Evolutionary conservation across 2,329 filamentous ascomycete genomes (phyloP).

Genomic region (Trichoderma gracile): DNA sequence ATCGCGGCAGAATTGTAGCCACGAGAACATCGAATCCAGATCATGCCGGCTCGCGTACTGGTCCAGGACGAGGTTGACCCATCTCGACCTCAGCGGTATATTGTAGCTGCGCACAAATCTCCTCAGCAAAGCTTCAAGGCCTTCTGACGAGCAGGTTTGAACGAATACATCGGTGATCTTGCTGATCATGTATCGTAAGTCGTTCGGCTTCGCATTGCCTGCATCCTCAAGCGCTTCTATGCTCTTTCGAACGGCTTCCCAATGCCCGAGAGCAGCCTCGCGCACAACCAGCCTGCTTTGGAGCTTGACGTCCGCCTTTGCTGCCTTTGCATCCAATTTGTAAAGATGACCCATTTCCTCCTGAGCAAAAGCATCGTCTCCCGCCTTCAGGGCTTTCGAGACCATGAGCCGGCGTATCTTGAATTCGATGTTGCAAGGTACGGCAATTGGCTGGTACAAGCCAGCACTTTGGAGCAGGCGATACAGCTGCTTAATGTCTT

Average conservation of each 20-base stretch:
- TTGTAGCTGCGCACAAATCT: constrained; percentile 32
- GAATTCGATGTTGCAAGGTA: constrained; percentile 32
- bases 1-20: constrained; percentile 39
- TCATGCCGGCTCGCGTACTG: constrained; percentile 36
- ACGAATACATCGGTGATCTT: constrained; percentile 41
- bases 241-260: constrained; percentile 32
- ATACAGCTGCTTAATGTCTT: constrained; percentile 34
- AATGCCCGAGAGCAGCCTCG: constrained; percentile 35
- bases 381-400: constrained; percentile 34
- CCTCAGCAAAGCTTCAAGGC: constrained; percentile 37
- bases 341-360: constrained; percentile 33
- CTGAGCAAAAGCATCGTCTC: constrained; percentile 33
- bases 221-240: constrained; percentile 31
- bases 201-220: constrained; percentile 27
- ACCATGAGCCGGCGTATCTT: constrained; percentile 35
- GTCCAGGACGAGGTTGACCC: constrained; percentile 38
- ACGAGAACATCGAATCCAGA: constrained; percentile 33
- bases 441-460: constrained; percentile 30
- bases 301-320: constrained; percentile 34
- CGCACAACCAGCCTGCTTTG: constrained; percentile 34
- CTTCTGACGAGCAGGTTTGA: constrained; percentile 31
- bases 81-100: constrained; percentile 34
- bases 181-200: constrained; percentile 34
- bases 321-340: constrained; percentile 28
- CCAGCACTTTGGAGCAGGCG: constrained; percentile 35